Conservation (phyloP, 805 yeast genomes). For the Lipomyces chichibuensis region DNA sequence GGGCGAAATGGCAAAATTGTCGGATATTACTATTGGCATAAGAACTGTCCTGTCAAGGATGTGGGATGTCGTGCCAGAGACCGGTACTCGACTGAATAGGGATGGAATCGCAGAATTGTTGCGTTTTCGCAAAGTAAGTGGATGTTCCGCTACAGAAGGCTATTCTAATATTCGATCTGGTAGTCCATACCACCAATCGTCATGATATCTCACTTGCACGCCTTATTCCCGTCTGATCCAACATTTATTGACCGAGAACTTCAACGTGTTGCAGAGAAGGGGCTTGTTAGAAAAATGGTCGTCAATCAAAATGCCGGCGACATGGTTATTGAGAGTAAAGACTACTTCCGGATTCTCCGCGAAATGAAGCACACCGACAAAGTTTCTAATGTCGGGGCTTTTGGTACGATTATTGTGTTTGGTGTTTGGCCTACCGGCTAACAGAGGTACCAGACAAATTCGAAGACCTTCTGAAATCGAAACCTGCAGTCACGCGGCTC, state of each 20-base stretch:
- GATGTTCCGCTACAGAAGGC: too few relatives aligned
- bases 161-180: not conserved
- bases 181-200: constrained; percentile 42
- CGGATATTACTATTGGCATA: constrained; percentile 39
- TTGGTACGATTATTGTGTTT: not conserved
- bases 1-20: constrained; percentile 25
- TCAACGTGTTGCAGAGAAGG: constrained; percentile 34
- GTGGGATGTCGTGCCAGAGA: constrained; percentile 44
- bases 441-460: constrained; percentile 24
- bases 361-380: not conserved
- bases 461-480: constrained; percentile 35
- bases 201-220: constrained; percentile 44
- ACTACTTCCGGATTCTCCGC: constrained; percentile 33
- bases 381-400: not conserved
- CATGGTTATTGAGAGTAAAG: constrained; percentile 39
- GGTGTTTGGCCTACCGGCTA: not conserved
- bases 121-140: constrained; percentile 37
- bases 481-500: constrained; percentile 42
- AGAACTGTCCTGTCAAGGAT: constrained; percentile 36
- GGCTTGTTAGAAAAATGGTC: constrained; percentile 39
- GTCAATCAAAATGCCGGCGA: constrained; percentile 44
- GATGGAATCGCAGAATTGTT: constrained; percentile 39
- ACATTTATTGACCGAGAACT: constrained; percentile 46
- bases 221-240: constrained; percentile 44
- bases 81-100: constrained; percentile 38